Evolutionary conservation across 805 yeast species (phyloP), one percentile per base, ranked within the genome.

Genomic region (Ogataea methylovora): DNA sequence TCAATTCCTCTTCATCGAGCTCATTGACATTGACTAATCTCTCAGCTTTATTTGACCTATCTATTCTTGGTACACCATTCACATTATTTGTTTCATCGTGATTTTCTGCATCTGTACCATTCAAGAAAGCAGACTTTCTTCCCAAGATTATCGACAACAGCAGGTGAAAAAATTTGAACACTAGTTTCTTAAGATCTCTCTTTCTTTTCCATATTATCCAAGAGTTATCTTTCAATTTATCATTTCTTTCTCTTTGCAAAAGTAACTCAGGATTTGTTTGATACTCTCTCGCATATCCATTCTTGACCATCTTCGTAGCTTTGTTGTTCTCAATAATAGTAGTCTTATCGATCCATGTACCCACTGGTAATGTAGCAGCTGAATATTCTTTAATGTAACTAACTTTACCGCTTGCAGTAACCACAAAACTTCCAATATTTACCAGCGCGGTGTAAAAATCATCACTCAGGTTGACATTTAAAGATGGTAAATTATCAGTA

Each of bases 381-480:
- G 75, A 60, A 21, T 71, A 60, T 46, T 81, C 86, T 32, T 73
- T 68, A 27, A 78, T 68, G 51, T 79, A 82, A 41, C 82, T 76
- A 21, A 78, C 73, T 36, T 69, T 71, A 3, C 83, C 79, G 0
- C 84, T 79, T 34, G 80, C 76, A n/a, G 78, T 73, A 26, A 81
- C 67, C 12, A 83, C 74, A 30, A 81, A 61, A 36, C 73, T 61
- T 0, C 85, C 86, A 32, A 76, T 54, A 46, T 75, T 74, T 43
- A 73, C 61, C 34, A 77, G 55, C 0, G 78, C 73, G 1, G 82
- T 68, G 49, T 77, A 75, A 49, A 82, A 83, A 55, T 82, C 88
- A 46, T 80, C 86, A 22, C 64, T 50, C 37, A 70, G 43, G 48
- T 56, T 36, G 48, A 72, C 34, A 54, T 67, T 58, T 42, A 65